Conservation (phyloP, 176 grass and related monocot species). For the Zoysia pacifica region DNA sequence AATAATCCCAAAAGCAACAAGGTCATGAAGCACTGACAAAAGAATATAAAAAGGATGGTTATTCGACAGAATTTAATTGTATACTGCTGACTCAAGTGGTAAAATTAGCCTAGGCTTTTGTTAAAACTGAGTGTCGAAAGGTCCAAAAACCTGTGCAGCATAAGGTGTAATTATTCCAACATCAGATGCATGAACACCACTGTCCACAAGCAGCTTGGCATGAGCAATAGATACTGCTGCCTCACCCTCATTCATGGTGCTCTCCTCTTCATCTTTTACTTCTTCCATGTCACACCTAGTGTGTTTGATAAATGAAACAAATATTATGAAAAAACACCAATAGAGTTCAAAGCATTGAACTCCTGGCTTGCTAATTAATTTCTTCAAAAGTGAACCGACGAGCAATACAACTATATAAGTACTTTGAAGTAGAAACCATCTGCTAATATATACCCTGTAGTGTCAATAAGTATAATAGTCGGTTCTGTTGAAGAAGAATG, state of each 20-base stretch:
- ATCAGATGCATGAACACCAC: slow-evolving; percentile 77
- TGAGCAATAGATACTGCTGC: slow-evolving; percentile 80
- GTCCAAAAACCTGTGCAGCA: slow-evolving; percentile 77
- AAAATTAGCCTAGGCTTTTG: neutral
- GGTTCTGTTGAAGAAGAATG: slow-evolving; percentile 80
- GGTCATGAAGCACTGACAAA: neutral
- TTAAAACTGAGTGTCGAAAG: slow-evolving; percentile 24
- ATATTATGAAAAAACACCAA: slow-evolving; percentile 26
- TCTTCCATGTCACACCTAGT: slow-evolving; percentile 97
- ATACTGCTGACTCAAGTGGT: neutral
- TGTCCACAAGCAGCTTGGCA: slow-evolving; percentile 89
- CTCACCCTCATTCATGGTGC: slow-evolving; percentile 92
- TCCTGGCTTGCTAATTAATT: neutral
- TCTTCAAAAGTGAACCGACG: neutral
- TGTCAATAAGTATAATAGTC: slow-evolving; percentile 94
- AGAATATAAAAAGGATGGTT: neutral
- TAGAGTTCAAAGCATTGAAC: slow-evolving; percentile 9
- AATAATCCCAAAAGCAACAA: slow-evolving; percentile 14
- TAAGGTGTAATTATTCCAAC: slow-evolving; percentile 97
- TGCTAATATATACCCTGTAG: slow-evolving; percentile 71
- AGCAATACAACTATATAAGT: neutral
- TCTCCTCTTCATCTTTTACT: slow-evolving; percentile 97
- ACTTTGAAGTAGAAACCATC: slow-evolving; percentile 1
- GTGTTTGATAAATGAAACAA: slow-evolving; percentile 18
- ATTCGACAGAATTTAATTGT: slow-evolving; percentile 1